Evolutionary conservation across 257 asterid genomes (phyloP).

Genomic region (Solanum pennellii): DNA sequence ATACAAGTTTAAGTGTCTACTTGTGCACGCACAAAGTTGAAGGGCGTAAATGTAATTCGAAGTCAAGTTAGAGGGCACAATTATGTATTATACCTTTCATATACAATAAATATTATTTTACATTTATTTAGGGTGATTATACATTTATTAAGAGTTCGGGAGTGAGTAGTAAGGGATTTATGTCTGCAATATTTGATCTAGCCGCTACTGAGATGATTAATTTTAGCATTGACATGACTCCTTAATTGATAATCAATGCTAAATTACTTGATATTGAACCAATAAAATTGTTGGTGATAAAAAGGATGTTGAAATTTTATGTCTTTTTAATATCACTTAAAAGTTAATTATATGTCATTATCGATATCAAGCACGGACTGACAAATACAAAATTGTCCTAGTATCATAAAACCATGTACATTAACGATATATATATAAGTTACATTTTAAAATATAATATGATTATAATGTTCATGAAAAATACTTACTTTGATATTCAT

Average conservation of each 20-base stretch:
- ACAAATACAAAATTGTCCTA: neutral
- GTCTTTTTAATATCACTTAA: neutral
- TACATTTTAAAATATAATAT: neutral
- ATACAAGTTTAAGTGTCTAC: no score
- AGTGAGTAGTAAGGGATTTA: neutral
- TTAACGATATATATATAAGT: neutral
- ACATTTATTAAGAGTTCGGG: neutral
- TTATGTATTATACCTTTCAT: no score
- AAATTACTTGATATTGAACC: neutral
- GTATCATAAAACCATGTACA: neutral
- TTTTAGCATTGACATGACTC: no score
- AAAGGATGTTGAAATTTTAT: neutral
- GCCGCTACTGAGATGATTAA: neutral
- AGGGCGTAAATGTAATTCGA: no score
- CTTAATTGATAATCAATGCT: neutral
- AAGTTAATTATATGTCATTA: neutral
- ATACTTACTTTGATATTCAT: neutral
- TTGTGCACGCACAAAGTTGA: no score
- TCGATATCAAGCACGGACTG: neutral
- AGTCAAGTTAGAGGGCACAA: no score
- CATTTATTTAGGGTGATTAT: no score
- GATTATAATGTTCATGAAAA: neutral
- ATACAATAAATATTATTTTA: no score
- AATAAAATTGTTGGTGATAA: neutral
- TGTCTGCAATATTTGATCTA: neutral